Evolutionary conservation across 2,329 filamentous ascomycete genomes (phyloP).

Genomic region (Tolypocladium album): DNA sequence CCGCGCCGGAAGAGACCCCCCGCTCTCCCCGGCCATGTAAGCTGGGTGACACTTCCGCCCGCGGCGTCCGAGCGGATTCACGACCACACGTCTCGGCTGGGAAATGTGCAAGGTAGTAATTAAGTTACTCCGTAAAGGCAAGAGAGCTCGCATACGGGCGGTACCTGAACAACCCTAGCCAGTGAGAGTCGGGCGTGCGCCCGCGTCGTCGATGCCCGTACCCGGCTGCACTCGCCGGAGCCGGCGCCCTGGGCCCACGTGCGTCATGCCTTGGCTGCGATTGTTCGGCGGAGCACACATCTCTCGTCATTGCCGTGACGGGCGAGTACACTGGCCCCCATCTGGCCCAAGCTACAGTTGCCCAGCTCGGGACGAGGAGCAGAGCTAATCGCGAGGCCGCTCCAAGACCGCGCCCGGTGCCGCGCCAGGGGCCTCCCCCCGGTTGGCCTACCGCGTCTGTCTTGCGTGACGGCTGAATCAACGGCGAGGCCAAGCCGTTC

Average conservation of each 20-base stretch:
- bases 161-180: not conserved
- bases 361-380: not conserved
- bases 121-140: not conserved
- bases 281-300: not conserved
- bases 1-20: not conserved
- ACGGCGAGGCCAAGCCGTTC: too few species aligned
- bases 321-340: not conserved
- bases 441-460: not conserved
- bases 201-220: not conserved
- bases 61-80: too few species aligned
- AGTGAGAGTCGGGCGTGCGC: not conserved
- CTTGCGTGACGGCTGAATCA: not conserved
- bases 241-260: constrained; percentile 5
- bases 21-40: not conserved
- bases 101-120: not conserved
- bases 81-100: not conserved
- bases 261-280: constrained; percentile 9
- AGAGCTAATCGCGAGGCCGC: not conserved
- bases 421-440: not conserved
- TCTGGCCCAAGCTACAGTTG: not conserved
- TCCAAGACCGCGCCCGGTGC: not conserved
- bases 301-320: not conserved
- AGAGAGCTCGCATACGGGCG: not conserved
- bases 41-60: not conserved
- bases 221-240: not conserved